phyloP scores from a whole-genome alignment of 1,284 basidiomycete genomes.

The Xanthoconium separans region DNA sequence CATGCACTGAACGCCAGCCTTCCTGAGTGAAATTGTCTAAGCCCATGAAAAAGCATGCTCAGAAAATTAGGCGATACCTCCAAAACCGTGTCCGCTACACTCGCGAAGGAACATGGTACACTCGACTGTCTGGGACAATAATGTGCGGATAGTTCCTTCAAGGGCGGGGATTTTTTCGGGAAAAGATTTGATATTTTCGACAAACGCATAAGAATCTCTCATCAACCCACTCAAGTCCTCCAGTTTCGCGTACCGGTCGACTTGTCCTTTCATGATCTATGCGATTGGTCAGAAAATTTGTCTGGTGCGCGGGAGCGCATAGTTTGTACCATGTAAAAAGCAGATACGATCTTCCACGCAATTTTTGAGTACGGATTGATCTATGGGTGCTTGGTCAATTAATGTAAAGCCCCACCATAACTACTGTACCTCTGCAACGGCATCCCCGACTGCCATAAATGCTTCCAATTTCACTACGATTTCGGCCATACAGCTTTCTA shows the following conservation, averaged over 20 bases:
- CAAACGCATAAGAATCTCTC: conserved; percentile 32
- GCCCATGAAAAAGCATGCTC: neutral
- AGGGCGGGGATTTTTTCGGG: conserved; percentile 29
- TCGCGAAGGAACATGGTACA: conserved; percentile 36
- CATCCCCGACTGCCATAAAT: conserved; percentile 27
- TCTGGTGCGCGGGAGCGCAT: neutral
- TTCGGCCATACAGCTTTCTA: conserved; percentile 21
- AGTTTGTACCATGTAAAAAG: conserved; percentile 26
- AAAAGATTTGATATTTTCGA: conserved; percentile 29
- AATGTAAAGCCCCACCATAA: neutral
- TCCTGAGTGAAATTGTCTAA: conserved; percentile 12
- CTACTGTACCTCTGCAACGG: conserved; percentile 18
- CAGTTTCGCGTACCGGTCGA: conserved; percentile 24
- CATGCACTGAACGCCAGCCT: conserved; percentile 12
- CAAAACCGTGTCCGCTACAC: conserved; percentile 33
- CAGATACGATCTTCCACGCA: conserved; percentile 26
- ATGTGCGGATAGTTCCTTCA: conserved; percentile 25
- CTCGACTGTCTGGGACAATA: conserved; percentile 34
- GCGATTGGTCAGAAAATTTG: conserved; percentile 8
- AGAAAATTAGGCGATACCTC: conserved; percentile 15
- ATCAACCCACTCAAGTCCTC: conserved; percentile 27
- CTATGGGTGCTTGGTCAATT: conserved; percentile 2
- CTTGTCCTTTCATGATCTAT: conserved; percentile 30
- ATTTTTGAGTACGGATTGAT: conserved; percentile 26
- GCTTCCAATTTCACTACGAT: conserved; percentile 23